These are phyloP conservation scores for Monosporascus ibericus DNA, from an alignment of 2,329 filamentous ascomycete species.

Conservation along the genomic window DNA sequence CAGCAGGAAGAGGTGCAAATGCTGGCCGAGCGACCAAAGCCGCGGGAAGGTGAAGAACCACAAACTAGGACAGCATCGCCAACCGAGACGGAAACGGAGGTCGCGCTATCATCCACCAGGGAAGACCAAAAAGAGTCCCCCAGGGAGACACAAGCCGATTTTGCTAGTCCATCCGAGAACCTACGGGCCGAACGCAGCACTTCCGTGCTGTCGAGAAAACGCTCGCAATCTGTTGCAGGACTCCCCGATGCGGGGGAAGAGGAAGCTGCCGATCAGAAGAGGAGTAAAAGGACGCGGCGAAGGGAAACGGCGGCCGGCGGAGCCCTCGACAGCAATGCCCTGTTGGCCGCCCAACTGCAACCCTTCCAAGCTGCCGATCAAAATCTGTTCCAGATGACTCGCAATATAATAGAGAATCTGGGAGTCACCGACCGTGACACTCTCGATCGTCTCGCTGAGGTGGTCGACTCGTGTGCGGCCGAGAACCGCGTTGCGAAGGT, in stretches of 20 bases:
- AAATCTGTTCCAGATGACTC: constrained; percentile 49
- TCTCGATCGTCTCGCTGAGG: constrained; percentile 39
- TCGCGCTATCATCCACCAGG: constrained; percentile 14
- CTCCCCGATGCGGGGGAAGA: constrained; percentile 51
- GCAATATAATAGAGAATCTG: constrained; percentile 48
- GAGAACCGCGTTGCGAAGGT: constrained; percentile 46
- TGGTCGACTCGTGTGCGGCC: constrained; percentile 45
- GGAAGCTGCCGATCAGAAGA: constrained; percentile 51
- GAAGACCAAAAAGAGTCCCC: constrained; percentile 34
- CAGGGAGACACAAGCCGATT: constrained; percentile 25
- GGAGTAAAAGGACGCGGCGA: constrained; percentile 60
- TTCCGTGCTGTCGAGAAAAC: constrained; percentile 46
- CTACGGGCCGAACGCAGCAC: constrained; percentile 28
- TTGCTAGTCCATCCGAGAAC: constrained; percentile 24
- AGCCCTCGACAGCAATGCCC: constrained; percentile 42
- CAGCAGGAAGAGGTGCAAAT: constrained; percentile 21
- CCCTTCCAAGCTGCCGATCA: constrained; percentile 51
- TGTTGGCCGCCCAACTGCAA: constrained; percentile 49
- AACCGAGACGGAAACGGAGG: constrained; percentile 3
- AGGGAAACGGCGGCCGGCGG: constrained; percentile 53
- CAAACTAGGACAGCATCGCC: neutral
- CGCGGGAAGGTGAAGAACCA: constrained; percentile 6
- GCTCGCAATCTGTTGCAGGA: constrained; percentile 57
- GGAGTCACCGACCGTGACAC: constrained; percentile 45
- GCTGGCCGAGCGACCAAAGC: constrained; percentile 17